Percentiles rank a stretch among this genome's conserved stretches.
Evolutionary conservation across 2,329 filamentous ascomycete genomes (phyloP).

Genomic region (Nigrospora sphaerica): DNA sequence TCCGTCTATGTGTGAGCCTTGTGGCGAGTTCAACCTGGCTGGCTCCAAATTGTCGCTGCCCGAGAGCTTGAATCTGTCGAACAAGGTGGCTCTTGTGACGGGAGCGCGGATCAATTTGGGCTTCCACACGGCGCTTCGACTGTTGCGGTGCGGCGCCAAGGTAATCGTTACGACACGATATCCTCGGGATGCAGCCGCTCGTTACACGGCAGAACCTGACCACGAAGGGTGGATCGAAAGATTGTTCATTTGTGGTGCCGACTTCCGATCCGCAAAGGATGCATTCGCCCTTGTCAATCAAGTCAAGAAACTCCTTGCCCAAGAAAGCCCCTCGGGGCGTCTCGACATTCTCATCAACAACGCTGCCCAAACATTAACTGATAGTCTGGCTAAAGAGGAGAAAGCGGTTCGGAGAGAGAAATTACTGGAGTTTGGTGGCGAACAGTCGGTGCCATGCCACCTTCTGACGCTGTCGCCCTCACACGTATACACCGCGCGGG

Average conservation of each 20-base stretch:
- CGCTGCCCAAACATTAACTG: slow-evolving; percentile 29
- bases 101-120: slow-evolving; percentile 27
- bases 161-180: slow-evolving; percentile 29
- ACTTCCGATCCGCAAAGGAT: slow-evolving; percentile 23
- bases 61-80: slow-evolving; percentile 13
- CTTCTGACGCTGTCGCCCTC: too few relatives aligned
- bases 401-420: slow-evolving; percentile 17
- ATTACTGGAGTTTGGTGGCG: slow-evolving; percentile 1
- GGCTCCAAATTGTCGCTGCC: slow-evolving; percentile 19
- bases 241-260: slow-evolving; percentile 21
- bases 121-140: slow-evolving; percentile 21
- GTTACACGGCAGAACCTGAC: slow-evolving; percentile 16
- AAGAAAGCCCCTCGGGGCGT: neutral
- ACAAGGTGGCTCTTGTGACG: slow-evolving; percentile 24
- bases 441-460: too few relatives aligned
- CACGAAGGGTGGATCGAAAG: slow-evolving; percentile 11
- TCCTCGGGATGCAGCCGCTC: slow-evolving; percentile 22
- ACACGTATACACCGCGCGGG: too few relatives aligned
- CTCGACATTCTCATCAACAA: slow-evolving; percentile 30
- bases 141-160: slow-evolving; percentile 24
- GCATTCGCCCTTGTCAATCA: slow-evolving; percentile 19
- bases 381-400: slow-evolving; percentile 21
- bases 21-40: slow-evolving; percentile 26
- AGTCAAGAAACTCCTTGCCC: slow-evolving; percentile 11
- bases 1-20: slow-evolving; percentile 21